Base-by-base conservation (phyloP, 495 filamentous ascomycete species). In the Podospora comata region DNA sequence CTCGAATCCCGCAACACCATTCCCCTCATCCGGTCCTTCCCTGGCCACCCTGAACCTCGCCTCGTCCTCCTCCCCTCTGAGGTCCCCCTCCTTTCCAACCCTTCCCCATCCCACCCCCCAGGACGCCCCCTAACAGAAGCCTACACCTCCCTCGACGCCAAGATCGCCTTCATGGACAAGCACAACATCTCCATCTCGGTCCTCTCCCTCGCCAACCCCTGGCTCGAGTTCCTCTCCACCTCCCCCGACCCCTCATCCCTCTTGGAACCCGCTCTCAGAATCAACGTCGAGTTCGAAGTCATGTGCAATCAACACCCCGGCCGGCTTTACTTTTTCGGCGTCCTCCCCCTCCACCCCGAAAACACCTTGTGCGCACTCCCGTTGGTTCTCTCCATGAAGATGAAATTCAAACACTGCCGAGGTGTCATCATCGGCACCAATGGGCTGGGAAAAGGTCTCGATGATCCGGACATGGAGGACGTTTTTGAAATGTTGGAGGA, bases 151-250 rank as follows among this genome's bases (percentile, higher is more conserved):
- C 87, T 92, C 65, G 75, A 79, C 4, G 81, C 89, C 66, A 97
- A 96, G 65, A 82, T 97, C 5, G 78, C 84, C 20, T 98, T 98
- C 79, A 98, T 98, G 94, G 83, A 91, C 73, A 84, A 79, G 6
- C 94, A 98, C 75, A 76, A 78, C 27, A 97, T 98, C 73, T 85
- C 90, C 74, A 88, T 87, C 65, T 96, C 92, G 19, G 89, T 97
- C 9, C 87, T 98, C 74, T 94, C 91, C 0, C 89, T 97, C 57
- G 94, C 94, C 26, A 98, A 98, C 76, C 94, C 94, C 1, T 98
- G 94, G 94, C 86, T 98, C 1, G 94, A 97, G 77, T 97, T 97
- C 75, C 81, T 97, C 0, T 80, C 85, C 0, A 32, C 30, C 30
- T 32, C 71, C 88, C 0, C 71, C 78, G 23, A 86, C 90, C 67